Evolutionary conservation across 2,329 filamentous ascomycete genomes (phyloP), one percentile per base, ranked within the genome.

Genomic region (Dactylellina haptotyla): DNA sequence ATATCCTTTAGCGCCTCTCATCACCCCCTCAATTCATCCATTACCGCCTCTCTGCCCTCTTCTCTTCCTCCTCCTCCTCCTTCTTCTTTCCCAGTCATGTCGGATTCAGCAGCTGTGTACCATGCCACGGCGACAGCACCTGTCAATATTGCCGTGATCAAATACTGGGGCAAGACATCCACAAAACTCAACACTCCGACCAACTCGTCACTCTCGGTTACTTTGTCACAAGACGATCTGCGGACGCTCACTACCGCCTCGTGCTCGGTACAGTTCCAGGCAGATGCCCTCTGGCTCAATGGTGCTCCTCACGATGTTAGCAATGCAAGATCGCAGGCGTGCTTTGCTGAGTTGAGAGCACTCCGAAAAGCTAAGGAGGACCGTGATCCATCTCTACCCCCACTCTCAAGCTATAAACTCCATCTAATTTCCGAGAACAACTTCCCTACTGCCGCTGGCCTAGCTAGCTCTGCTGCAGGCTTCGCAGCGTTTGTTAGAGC

Each of bases 111-210:
- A 0, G 54, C 41, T 28, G 86, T 98, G 79, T 93, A 96, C 84
- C 90, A 93, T 79, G 92, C 95, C 78, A 97, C 91, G 84, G 97
- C 95, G 71, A 98, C 93, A 76, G 95, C 95, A 41, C 95, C 94
- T 12, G 94, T 98, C 80, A 98, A 98, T 85, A 98, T 98, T 80
- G 94, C 94, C 77, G 93, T 98, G 67, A 95, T 98, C 84, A 98
- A 98, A 90, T 96, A 83, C 78, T 99, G 96, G 95, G 95, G 96
- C 78, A 99, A 99, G 84, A 91, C 95, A 75, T 93, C 98, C 82
- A 83, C 91, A 58, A 92, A 91, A 81, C 88, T 98, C 79, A 99
- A 99, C 83, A 90, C 98, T 65, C 95, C 95, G 34, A 98, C 95
- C 80, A 99, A 99, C 85, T 96, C 92, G 76, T 99, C 95, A 76